Evolutionary conservation across 306 rosid species (phyloP), one percentile per base, ranked within the genome.

Genomic region (Cicer judaicum): DNA sequence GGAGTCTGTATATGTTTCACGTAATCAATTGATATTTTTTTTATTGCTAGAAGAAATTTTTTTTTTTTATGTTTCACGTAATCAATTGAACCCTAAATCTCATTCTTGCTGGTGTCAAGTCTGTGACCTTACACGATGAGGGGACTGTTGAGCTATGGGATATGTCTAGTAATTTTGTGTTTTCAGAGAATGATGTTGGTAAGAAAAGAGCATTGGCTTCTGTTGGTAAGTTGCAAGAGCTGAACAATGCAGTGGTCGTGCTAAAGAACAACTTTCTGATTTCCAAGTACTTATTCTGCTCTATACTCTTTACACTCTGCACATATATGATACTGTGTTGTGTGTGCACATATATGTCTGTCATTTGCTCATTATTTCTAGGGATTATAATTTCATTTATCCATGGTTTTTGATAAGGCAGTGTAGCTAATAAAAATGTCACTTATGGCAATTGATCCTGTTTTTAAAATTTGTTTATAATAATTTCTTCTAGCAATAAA

Each of bases 91-190:
- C n/a, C n/a, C n/a, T n/a, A n/a, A 91, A 94, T 79, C 96, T 91
- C 73, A 85, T 94, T 77, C 95, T 91, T 82, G 96, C 98, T 77
- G 98, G 98, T 57, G 96, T 93, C 40, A 93, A 90, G 80, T 89
- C 98, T 59, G 95, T 93, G 82, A 93, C 91, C 60, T 85, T 93
- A 84, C 98, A 93, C 0, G 98, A 93, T 64, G 96, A 87, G 72
- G 94, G 89, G 76, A 75, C 65, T 12, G 96, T 90, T 68, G 93
- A 90, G 83, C 74, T 90, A 44, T 93, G 96, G 98, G 96, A 90
- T 85, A 70, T 93, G 77, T 90, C 95, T 42, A 79, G 98, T 74
- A 88, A 87, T 63, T 92, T 92, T 76, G 80, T 89, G 18, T 92
- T 92, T 73, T 68, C 89, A 0, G 95, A 90, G 79, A 87, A 81